Evolutionary conservation across 371 early-diverging fungal species (phyloP).

Genomic region (Lichtheimia corymbifera): DNA sequence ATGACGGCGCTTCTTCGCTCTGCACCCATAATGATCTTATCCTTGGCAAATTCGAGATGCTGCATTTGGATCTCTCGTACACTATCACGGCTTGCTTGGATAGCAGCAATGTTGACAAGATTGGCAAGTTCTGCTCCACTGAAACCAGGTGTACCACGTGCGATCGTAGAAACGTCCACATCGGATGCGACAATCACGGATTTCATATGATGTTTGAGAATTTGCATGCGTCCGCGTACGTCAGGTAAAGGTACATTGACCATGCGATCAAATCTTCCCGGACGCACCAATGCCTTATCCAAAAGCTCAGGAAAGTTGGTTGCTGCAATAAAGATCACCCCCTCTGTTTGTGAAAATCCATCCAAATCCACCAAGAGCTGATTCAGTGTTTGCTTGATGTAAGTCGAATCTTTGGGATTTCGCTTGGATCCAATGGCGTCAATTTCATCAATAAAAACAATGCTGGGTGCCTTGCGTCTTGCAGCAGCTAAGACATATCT

Average conservation of each 20-base stretch:
- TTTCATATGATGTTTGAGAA: constrained; percentile 85
- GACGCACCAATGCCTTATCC: constrained; percentile 94
- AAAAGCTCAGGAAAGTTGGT: constrained; percentile 97
- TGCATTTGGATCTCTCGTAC: constrained; percentile 61
- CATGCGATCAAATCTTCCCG: constrained; percentile 95
- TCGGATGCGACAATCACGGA: constrained; percentile 56
- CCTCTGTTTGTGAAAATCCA: constrained; percentile 90
- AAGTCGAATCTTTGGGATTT: constrained; percentile 84
- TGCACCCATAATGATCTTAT: constrained; percentile 93
- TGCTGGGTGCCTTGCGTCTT: constrained; percentile 91
- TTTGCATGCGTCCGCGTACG: constrained; percentile 86
- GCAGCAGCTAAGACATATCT: constrained; percentile 60
- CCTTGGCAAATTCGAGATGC: constrained; percentile 94
- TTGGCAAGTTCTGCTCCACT: constrained; percentile 97
- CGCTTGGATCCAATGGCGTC: constrained; percentile 97
- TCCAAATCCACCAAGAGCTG: constrained; percentile 94
- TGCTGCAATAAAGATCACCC: constrained; percentile 95
- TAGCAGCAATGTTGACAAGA: constrained; percentile 91
- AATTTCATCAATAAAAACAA: constrained; percentile 98
- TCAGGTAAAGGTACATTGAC: constrained; percentile 94
- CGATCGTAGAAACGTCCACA: constrained; percentile 78
- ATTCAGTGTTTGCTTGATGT: constrained; percentile 92
- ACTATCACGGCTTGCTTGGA: constrained; percentile 81
- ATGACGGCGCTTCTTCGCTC: constrained; percentile 89
- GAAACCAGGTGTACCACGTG: constrained; percentile 93